These are phyloP conservation scores for Calvatia gigantea DNA, from an alignment of 768 basidiomycete species.

Conservation along the genomic window DNA sequence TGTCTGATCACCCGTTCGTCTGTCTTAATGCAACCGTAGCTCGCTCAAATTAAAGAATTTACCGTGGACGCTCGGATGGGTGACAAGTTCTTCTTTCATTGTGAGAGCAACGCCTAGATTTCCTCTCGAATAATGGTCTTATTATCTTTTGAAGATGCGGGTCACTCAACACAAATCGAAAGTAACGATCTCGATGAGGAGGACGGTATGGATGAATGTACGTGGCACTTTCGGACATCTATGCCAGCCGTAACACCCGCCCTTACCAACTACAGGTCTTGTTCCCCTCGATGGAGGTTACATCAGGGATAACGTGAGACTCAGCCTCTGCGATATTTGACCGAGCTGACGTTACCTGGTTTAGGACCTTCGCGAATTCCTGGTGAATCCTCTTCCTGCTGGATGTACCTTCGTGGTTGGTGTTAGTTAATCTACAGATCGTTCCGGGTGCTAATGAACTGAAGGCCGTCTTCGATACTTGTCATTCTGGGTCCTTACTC, in stretches of 20 bases:
- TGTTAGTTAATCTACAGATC: background rate
- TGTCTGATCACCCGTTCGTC: background rate
- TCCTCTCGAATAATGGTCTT: background rate
- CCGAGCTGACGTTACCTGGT: background rate
- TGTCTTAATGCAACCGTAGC: conserved; percentile 23
- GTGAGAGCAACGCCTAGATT: conserved; percentile 29
- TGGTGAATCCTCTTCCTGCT: conserved; percentile 35
- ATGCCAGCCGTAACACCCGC: background rate
- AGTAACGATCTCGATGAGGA: conserved; percentile 42
- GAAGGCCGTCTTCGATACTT: conserved; percentile 33
- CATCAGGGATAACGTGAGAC: conserved; percentile 35
- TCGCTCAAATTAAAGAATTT: conserved; percentile 38
- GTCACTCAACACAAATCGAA: conserved; percentile 44
- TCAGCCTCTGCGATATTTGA: background rate
- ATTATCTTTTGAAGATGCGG: conserved; percentile 32
- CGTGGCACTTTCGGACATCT: conserved; percentile 4
- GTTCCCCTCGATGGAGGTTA: conserved; percentile 34
- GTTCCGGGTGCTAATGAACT: background rate
- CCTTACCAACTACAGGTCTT: conserved; percentile 24
- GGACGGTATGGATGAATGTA: conserved; percentile 54
- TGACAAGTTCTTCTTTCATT: conserved; percentile 57
- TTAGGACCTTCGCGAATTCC: conserved; percentile 29
- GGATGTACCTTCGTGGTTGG: conserved; percentile 34
- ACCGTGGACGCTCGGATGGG: conserved; percentile 40
- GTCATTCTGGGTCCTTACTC: conserved; percentile 39